Evolutionary conservation across 164 flowering plant species (phyloP).

Genomic region (Aristolochia contorta): DNA sequence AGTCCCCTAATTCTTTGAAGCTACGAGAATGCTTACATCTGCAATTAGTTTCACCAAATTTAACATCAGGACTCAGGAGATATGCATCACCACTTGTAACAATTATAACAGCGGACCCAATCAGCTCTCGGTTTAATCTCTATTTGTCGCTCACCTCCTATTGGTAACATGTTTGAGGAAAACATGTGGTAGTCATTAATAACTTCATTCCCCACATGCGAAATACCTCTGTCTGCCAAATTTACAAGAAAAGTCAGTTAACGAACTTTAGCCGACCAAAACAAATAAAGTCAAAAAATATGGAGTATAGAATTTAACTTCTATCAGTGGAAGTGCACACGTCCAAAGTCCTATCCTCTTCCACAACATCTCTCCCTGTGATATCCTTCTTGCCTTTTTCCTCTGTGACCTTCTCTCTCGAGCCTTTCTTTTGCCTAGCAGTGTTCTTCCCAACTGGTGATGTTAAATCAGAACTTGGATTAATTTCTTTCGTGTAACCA

Average conservation of each 20-base stretch:
- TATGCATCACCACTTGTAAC: too few species aligned
- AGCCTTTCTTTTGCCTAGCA: conserved; percentile 18
- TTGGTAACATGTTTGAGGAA: conserved; percentile 14
- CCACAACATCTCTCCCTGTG: conserved; percentile 12
- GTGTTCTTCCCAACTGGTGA: conserved; percentile 18
- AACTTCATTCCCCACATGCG: conserved; percentile 14
- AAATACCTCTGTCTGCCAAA: conserved; percentile 13
- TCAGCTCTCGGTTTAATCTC: conserved; percentile 33
- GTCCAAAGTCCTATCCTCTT: conserved; percentile 7
- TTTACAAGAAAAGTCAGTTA: conserved; percentile 1
- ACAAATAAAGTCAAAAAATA: neutral
- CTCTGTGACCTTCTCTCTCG: conserved; percentile 15
- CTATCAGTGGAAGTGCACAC: conserved; percentile 6
- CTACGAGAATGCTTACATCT: too few species aligned
- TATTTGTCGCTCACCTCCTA: neutral
- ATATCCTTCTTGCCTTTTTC: conserved; percentile 17
- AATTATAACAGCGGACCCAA: too few species aligned
- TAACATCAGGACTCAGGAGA: too few species aligned
- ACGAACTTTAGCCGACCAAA: neutral
- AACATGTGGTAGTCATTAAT: conserved; percentile 13
- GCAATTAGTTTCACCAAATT: too few species aligned
- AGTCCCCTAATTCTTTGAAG: too few species aligned
- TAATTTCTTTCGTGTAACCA: conserved; percentile 19
- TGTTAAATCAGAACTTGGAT: conserved; percentile 19
- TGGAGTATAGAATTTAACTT: neutral